phyloP scores from a whole-genome alignment of 176 grass and related monocot species.

The Tuctoria greenei region DNA sequence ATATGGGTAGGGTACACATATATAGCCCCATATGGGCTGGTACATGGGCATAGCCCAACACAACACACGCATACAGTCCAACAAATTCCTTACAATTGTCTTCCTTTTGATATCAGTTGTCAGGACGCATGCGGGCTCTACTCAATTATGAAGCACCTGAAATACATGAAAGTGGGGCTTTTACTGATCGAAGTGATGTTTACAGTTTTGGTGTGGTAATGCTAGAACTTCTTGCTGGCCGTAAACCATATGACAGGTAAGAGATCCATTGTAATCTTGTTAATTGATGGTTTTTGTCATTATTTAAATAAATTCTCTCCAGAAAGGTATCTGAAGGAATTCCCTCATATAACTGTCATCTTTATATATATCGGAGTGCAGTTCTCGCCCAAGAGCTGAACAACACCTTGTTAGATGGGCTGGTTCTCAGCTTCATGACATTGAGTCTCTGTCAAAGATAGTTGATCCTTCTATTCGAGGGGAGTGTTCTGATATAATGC shows the following conservation, averaged over 20 bases:
- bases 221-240: slow-evolving; percentile 86
- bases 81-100: slow-evolving; percentile 21
- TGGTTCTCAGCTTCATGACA: slow-evolving; percentile 75
- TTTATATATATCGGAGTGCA: slow-evolving; percentile 39
- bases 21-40: too few relatives aligned
- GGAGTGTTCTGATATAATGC: slow-evolving; percentile 50
- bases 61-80: too few relatives aligned
- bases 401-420: slow-evolving; percentile 85
- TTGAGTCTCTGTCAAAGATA: slow-evolving; percentile 70
- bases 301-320: slow-evolving; percentile 24
- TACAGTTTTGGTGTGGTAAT: slow-evolving; percentile 93
- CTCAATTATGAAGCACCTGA: slow-evolving; percentile 81
- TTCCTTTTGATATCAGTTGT: slow-evolving; percentile 53
- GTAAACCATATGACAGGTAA: slow-evolving; percentile 82
- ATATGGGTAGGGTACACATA: too few relatives aligned
- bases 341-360: background rate
- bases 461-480: slow-evolving; percentile 61
- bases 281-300: slow-evolving; percentile 20
- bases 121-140: slow-evolving; percentile 50
- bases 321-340: background rate
- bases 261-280: slow-evolving; percentile 24
- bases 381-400: slow-evolving; percentile 60
- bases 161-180: slow-evolving; percentile 54
- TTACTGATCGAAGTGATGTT: slow-evolving; percentile 65
- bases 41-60: too few relatives aligned